Evolutionary conservation across 306 rosid species (phyloP).

Genomic region (Prunus persica): DNA sequence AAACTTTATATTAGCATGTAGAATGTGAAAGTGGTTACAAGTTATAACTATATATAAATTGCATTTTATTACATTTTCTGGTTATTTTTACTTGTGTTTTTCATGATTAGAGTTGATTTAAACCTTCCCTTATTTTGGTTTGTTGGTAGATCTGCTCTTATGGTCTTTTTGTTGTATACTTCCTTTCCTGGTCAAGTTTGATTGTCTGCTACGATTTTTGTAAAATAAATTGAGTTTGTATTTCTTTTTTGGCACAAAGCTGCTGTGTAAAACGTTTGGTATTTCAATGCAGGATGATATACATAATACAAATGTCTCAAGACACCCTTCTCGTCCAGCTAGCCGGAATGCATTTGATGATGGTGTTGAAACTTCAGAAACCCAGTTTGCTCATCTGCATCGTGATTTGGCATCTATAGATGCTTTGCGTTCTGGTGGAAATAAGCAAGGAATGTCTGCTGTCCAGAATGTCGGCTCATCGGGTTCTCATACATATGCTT

Average conservation of each 20-base stretch:
- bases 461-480: conserved; percentile 49
- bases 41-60: no score
- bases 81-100: background rate
- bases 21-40: background rate
- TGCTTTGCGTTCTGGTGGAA: conserved; percentile 43
- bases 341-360: conserved; percentile 87
- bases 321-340: conserved; percentile 82
- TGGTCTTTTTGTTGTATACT: background rate
- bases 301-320: conserved; percentile 27
- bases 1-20: background rate
- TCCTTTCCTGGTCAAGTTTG: background rate
- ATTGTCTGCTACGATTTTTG: background rate
- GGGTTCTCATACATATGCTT: conserved; percentile 71
- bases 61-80: background rate
- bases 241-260: background rate
- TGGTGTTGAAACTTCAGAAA: conserved; percentile 60
- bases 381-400: conserved; percentile 53
- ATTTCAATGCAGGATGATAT: conserved; percentile 40
- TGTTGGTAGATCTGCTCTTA: background rate
- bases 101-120: background rate
- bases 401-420: conserved; percentile 48
- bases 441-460: conserved; percentile 55
- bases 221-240: background rate
- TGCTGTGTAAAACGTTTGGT: background rate
- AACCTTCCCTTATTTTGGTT: background rate